Conservation (phyloP, 2,329 filamentous ascomycete genomes). For the Penicillium sp. region DNA sequence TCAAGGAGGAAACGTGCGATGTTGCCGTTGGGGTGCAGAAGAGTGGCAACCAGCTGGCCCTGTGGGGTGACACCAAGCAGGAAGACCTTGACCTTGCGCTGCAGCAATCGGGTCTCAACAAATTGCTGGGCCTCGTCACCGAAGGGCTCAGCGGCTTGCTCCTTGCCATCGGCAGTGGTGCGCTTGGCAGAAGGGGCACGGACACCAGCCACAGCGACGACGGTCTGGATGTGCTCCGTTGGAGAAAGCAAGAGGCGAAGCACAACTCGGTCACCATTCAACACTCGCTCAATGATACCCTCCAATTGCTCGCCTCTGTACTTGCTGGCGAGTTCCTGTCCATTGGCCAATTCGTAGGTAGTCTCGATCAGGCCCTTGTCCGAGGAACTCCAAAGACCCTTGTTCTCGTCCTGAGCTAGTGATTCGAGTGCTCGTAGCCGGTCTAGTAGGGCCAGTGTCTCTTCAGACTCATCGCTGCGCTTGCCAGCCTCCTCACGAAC, state of each 20-base stretch:
- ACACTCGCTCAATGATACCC: constrained; percentile 80
- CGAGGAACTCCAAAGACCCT: constrained; percentile 70
- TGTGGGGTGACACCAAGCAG: constrained; percentile 84
- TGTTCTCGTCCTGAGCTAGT: constrained; percentile 69
- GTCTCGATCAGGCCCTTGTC: constrained; percentile 64
- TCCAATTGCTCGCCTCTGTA: constrained; percentile 83
- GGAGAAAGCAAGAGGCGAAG: constrained; percentile 74
- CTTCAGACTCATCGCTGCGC: constrained; percentile 74
- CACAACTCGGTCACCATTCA: constrained; percentile 85
- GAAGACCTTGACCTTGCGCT: constrained; percentile 75
- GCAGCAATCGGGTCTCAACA: constrained; percentile 77
- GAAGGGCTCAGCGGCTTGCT: constrained; percentile 78
- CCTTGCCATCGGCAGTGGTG: constrained; percentile 70
- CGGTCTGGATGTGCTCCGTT: constrained; percentile 79
- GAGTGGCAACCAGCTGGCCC: constrained; percentile 78
- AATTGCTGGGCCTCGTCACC: constrained; percentile 85
- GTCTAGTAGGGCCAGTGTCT: constrained; percentile 64
- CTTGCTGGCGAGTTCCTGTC: constrained; percentile 68
- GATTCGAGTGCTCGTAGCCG: constrained; percentile 70
- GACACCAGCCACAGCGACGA: constrained; percentile 83
- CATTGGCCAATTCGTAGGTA: constrained; percentile 71
- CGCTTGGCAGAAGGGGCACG: constrained; percentile 85
- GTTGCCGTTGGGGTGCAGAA: constrained; percentile 84
- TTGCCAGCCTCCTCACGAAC: constrained; percentile 89
- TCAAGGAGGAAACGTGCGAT: constrained; percentile 88